Evolutionary conservation across 139 green algal species (phyloP), one percentile per base, ranked within the genome.

Genomic region (Raphidocelis subcapitata): DNA sequence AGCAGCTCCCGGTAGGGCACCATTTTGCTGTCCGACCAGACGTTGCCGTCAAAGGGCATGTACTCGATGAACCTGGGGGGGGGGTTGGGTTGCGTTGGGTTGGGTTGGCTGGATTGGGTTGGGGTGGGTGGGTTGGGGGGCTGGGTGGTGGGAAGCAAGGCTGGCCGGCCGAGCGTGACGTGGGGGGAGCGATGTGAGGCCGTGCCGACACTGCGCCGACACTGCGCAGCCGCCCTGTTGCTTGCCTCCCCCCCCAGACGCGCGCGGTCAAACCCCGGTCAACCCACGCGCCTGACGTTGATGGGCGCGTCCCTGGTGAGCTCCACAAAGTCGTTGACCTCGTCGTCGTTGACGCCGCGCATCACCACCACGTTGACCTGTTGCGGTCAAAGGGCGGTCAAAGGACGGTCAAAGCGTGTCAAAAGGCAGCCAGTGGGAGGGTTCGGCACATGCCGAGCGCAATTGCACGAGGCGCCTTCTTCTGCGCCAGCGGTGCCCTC

Each of bases 41-140:
- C 91, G 69, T 99, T 99, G 67, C 96, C 96, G 69, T 99, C 94
- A 69, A 99, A 99, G n/a, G 96, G 96, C 96, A 99, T 99, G 86
- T 97, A 99, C 92, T 99, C 96, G 49, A 99, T 99, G 86, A 99
- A 99, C 23, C 96, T 49, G 41, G n/a, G n/a, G n/a, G n/a, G n/a
- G n/a, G n/a, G n/a, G n/a, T n/a, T n/a, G n/a, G n/a, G 12, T 49
- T 49, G 41, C 12, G 12, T 49, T 49, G n/a, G n/a, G 8, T 49
- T 49, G 41, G 41, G 41, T 8, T 49, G 41, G 12, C 41, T 20
- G 41, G 41, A n/a, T 49, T 12, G 41, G 12, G 41, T 20, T 49
- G 41, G 12, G 41, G 41, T 49, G 41, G 41, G 8, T 49, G n/a
- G n/a, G n/a, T n/a, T n/a, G n/a, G n/a, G n/a, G n/a, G n/a, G n/a